Percentiles rank a stretch among this genome's conserved stretches.
These are phyloP conservation scores for Backusella macrospora DNA, from an alignment of 192 early-diverging fungal species.

Conservation along the genomic window DNA sequence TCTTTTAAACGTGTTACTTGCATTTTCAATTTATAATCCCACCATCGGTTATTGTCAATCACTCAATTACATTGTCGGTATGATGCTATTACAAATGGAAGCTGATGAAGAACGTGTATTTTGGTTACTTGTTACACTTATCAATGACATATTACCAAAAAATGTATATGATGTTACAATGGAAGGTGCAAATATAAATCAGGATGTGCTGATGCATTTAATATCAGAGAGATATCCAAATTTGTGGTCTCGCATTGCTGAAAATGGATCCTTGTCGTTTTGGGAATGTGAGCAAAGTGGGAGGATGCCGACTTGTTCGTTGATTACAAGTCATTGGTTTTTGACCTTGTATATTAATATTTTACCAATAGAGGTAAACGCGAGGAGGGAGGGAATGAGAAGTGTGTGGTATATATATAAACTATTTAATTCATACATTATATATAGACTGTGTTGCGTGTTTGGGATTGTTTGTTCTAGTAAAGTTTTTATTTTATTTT, in stretches of 20 bases:
- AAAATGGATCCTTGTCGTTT: conserved; percentile 36
- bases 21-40: conserved; percentile 72
- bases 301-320: conserved; percentile 60
- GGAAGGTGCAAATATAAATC: conserved; percentile 73
- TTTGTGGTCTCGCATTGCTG: conserved; percentile 45
- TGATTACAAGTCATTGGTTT: conserved; percentile 84
- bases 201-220: conserved; percentile 60
- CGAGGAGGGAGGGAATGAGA: too few species aligned
- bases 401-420: not conserved
- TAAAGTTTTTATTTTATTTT: conserved; percentile 32
- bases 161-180: conserved; percentile 76
- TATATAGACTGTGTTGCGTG: conserved; percentile 63
- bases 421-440: not conserved
- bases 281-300: conserved; percentile 53
- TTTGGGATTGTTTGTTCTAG: conserved; percentile 85
- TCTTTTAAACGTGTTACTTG: conserved; percentile 65
- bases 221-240: conserved; percentile 51
- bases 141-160: conserved; percentile 71
- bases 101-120: conserved; percentile 67
- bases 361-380: conserved; percentile 69
- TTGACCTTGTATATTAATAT: conserved; percentile 77
- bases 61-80: conserved; percentile 80
- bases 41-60: conserved; percentile 85
- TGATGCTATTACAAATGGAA: conserved; percentile 70
- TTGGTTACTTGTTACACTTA: conserved; percentile 74